Base-by-base conservation (phyloP, 2,329 filamentous ascomycete species). In the Colletotrichum sp. region DNA sequence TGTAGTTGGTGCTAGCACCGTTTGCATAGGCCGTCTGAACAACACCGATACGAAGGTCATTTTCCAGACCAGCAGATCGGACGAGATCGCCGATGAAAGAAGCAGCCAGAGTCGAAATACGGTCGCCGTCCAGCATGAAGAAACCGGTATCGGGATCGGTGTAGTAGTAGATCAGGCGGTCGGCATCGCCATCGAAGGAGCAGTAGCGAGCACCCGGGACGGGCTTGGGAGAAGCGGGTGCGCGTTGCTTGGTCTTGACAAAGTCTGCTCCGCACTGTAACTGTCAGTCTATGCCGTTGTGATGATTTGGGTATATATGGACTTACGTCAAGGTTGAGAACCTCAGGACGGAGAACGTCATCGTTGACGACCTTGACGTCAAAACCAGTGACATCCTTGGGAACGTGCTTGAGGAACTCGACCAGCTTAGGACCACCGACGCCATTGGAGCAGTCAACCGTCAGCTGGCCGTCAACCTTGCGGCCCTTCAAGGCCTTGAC, bases 21-120 rank as follows among this genome's bases (percentile, higher is more conserved):
- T 99, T 99, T 84, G 97, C 97, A 83, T 99, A 99, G 25, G 97
- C 97, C 2, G 97, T 99, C 87, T 99, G 97, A 15, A 99, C 94
- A 69, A 99, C 95, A 75, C 96, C 97, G 77, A 98, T 96, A 82
- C 94, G 95, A 78, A 98, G 90, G 77, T 96, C 93, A 32, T 94
- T 91, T 65, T 92, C 89, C 34, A 99, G 90, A 16, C 95, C 95
- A 71, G 95, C 95, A 76, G 93, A 94, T 72, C 93, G 92, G 67
- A 96, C 92, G 36, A 98, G 93, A 78, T 98, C 96, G 48, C 94
- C 95, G 78, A 99, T 95, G 88, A 98, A 99, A 2, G 94, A 95
- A 56, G 97, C 97, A 15, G 95, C 95, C 67, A 99, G 93, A 4
- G 96, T 98, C 7, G 97, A 96, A 82, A 99, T 99, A 69, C 96